Base-by-base conservation (phyloP, 176 grass and related monocot species). In the Aegilops tauschii region DNA sequence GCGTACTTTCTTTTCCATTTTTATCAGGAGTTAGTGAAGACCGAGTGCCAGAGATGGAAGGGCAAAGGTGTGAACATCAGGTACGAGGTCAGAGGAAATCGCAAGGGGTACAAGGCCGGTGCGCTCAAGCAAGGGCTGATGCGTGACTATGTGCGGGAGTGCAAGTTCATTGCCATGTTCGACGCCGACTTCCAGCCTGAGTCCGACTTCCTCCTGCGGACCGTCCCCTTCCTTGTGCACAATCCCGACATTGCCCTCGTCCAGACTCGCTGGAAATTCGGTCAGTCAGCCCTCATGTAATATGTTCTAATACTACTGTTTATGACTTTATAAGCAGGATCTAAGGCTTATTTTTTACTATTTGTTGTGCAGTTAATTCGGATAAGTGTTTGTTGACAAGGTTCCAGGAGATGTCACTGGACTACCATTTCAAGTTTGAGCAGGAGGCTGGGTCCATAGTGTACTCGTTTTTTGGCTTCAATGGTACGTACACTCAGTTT, bases 361-460 rank as follows among this genome's bases (percentile, higher is more conserved):
- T 69, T 52, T 52, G 49, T 3, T 34, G 18, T 58, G 76, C 86
- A 99, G 97, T 99, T 35, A 99, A 99, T 56, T 86, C 97, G 5
- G 87, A 94, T 0, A 90, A 94, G 84, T 96, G 97, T 67, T 87
- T 99, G 29, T 83, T 99, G 92, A 96, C 97, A 28, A 91, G 92
- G 68, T 92, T 95, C 62, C 97, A 96, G 88, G 90, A 99, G 71
- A 99, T 99, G 97, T 99, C 97, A 0, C 71, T 99, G 39, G 92
- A 99, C 68, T 99, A 94, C 87, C 97, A 99, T 82, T 99, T 99
- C 87, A 99, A 94, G 74, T 88, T 93, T 32, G 97, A 99, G 83
- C 97, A 99, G 21, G 92, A 99, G 69, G 94, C 97, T 16, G 97
- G 97, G 16, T 99, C 97, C 20, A 72, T 81, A 1, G 61, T 89